Evolutionary conservation across 73 alveolate species (phyloP), one percentile per base, ranked within the genome.

Genomic region (Diophrys sp.): DNA sequence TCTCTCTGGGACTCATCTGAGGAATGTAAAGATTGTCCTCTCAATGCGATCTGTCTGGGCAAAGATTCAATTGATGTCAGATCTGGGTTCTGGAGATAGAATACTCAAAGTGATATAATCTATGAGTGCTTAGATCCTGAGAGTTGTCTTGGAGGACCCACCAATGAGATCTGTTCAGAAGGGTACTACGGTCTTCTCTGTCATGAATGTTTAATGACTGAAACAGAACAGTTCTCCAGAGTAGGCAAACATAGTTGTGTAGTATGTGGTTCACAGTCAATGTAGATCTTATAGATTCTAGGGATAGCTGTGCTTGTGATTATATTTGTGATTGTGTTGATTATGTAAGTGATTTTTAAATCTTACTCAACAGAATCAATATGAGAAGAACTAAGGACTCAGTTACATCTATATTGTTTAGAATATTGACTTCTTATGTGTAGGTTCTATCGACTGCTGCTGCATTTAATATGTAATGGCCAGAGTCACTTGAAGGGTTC

Each of bases 381-480:
- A 25, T 68, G 75, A 68, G 25, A 31, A 68, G 75, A 31, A 23
- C 23, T n/a, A 68, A 68, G 55, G 75, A 68, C 24, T 23, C 54
- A 2, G 31, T 5, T 28, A 28, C 54, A 18, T 68, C 75, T 68
- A 28, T 68, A 2, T 31, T 68, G 25, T 68, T 68, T 28, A 68
- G 31, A 28, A 68, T 68, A 1, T 31, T 68, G 24, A 68, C 75
- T 1, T 81, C 77, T 70, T 87, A 87, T 54, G 53, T 87, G 67
- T 85, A 87, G 33, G 75, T 87, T 53, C 72, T 87, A 8, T 32
- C 82, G 18, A 56, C 84, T 27, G 77, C 91, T 25, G 78, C 84
- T 29, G 74, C 79, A 54, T 87, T 87, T 44, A 71, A 87, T 68
- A 62, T 87, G 32, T 78, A 81, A 25, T 82, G 90, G 90, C 90